Conservation (phyloP, 768 basidiomycete species). For the Phanerochaete carnosa region DNA sequence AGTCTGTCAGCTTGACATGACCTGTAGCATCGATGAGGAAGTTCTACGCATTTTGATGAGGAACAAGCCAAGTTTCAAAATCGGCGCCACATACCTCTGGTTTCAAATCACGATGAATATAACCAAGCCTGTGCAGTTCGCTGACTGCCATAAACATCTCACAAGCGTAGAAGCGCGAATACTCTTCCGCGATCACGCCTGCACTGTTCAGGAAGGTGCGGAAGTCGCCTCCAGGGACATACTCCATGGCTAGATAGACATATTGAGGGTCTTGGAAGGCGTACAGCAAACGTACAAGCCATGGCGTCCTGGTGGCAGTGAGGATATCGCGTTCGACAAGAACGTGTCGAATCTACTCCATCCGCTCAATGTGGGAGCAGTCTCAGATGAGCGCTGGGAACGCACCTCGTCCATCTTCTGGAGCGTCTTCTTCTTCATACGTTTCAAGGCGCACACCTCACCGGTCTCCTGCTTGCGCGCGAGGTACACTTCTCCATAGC, state of each 20-base stretch:
- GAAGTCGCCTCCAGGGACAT: conserved; percentile 98
- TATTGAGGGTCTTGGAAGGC: conserved; percentile 92
- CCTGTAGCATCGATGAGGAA: conserved; percentile 95
- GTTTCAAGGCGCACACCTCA: conserved; percentile 96
- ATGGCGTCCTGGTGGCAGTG: conserved; percentile 95
- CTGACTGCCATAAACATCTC: conserved; percentile 97
- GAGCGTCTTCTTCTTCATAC: conserved; percentile 91
- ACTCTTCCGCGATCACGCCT: conserved; percentile 95
- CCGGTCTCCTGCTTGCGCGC: conserved; percentile 94
- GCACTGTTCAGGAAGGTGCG: conserved; percentile 91
- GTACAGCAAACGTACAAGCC: conserved; percentile 92
- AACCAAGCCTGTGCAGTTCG: conserved; percentile 95
- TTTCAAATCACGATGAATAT: conserved; percentile 97
- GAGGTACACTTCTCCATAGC: conserved; percentile 96
- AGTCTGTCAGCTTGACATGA: conserved; percentile 97
- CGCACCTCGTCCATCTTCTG: conserved; percentile 97
- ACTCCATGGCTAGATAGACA: conserved; percentile 99
- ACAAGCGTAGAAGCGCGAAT: conserved; percentile 93
- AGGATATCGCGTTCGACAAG: conserved; percentile 97
- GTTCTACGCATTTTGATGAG: conserved; percentile 50
- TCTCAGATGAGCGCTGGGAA: not conserved
- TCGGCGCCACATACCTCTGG: conserved; percentile 69
- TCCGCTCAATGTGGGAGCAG: not conserved
- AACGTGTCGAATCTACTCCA: conserved; percentile 87
- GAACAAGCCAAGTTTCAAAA: not conserved